Evolutionary conservation across 2,329 filamentous ascomycete genomes (phyloP).

Genomic region (Phialophora chinensis): DNA sequence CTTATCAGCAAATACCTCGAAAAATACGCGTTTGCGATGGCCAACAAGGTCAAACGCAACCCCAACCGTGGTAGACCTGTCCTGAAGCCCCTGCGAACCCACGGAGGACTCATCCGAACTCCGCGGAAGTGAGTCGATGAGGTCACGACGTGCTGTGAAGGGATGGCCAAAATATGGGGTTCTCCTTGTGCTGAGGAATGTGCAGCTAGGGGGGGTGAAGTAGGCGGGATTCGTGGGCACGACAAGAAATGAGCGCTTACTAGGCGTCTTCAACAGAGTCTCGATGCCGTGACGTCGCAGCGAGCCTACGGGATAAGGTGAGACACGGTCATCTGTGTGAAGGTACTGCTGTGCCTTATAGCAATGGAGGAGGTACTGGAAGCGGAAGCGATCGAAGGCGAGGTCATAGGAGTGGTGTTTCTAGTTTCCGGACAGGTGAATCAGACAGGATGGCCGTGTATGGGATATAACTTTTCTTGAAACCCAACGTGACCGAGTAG

Average conservation of each 20-base stretch:
- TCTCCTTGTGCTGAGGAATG: neutral
- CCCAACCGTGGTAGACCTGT: neutral
- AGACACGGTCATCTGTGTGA: conserved; percentile 5
- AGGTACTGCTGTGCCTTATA: conserved; percentile 13
- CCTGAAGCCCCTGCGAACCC: neutral
- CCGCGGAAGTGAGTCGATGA: neutral
- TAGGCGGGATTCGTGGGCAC: neutral
- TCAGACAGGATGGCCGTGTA: neutral
- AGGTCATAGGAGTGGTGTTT: conserved; percentile 3
- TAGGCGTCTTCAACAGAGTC: neutral
- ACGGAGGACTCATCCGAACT: neutral
- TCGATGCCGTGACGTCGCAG: neutral
- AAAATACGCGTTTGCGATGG: neutral
- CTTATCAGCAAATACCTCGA: neutral
- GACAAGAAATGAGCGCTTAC: neutral
- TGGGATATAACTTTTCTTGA: neutral
- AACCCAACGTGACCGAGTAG: neutral
- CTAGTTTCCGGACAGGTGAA: conserved; percentile 14
- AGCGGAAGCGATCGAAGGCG: conserved; percentile 2
- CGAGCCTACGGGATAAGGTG: neutral
- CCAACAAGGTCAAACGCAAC: neutral
- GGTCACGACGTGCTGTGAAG: neutral
- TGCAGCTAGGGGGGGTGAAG: neutral
- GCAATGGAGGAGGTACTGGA: neutral
- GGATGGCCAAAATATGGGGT: neutral